Conservation (phyloP, 768 basidiomycete genomes). For the Boletus huronensis region DNA sequence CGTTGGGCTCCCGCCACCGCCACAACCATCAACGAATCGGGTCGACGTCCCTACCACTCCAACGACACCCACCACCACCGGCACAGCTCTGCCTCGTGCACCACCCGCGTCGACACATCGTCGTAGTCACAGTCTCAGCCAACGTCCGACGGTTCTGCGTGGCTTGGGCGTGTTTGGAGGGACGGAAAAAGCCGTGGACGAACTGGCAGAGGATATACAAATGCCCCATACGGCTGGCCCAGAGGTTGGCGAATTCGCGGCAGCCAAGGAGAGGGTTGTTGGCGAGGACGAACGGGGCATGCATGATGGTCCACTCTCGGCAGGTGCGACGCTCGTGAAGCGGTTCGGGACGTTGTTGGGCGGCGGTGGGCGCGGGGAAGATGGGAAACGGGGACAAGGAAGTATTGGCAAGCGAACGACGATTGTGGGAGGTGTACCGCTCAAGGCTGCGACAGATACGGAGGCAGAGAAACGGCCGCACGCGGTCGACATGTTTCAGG, state of each 20-base stretch:
- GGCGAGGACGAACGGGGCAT: conserved; percentile 24
- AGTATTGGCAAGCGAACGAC: conserved; percentile 46
- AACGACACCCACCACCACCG: conserved; percentile 28
- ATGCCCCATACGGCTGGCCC: conserved; percentile 64
- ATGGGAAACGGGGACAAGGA: conserved; percentile 39
- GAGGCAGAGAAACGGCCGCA: conserved; percentile 31
- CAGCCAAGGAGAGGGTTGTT: conserved; percentile 32
- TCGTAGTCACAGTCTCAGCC: conserved; percentile 80
- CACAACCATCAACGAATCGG: conserved; percentile 26
- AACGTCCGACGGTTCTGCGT: conserved; percentile 54
- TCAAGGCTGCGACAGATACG: conserved; percentile 38
- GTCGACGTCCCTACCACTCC: conserved; percentile 27
- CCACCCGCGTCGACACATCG: conserved; percentile 78
- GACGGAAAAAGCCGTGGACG: conserved; percentile 37
- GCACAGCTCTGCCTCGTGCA: conserved; percentile 50
- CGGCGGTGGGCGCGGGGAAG: conserved; percentile 41
- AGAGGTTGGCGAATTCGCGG: conserved; percentile 53
- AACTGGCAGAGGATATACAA: conserved; percentile 38
- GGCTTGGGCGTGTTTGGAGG: conserved; percentile 62
- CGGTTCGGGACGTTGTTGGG: conserved; percentile 69
- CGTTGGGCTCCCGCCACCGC: conserved; percentile 45
- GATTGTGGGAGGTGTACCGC: conserved; percentile 42
- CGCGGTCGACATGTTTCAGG: conserved; percentile 18
- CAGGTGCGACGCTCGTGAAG: conserved; percentile 71
- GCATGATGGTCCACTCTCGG: conserved; percentile 39